Percentiles rank a stretch among this genome's conserved stretches.
Conservation (phyloP, 2,329 filamentous ascomycete species). For the Teratosphaeria destructans region DNA sequence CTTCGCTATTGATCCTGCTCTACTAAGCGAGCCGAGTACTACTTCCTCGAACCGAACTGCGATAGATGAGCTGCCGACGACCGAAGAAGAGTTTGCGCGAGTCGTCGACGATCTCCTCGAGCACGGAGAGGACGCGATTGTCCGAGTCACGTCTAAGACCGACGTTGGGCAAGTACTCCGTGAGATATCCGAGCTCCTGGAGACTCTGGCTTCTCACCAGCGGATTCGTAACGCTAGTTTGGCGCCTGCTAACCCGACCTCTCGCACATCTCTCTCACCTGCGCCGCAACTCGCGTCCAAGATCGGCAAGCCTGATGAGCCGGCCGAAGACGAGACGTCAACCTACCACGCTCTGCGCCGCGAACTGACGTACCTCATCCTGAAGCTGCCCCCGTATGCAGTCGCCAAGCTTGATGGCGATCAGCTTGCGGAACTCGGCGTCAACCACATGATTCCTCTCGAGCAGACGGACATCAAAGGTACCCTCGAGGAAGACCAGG, state of each 20-base stretch:
- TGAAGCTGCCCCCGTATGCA: constrained; percentile 69
- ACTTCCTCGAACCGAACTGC: constrained; percentile 16
- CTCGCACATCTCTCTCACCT: constrained; percentile 40
- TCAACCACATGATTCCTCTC: constrained; percentile 68
- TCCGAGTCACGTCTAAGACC: constrained; percentile 23
- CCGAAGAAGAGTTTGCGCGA: constrained; percentile 23
- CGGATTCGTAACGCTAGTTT: constrained; percentile 65
- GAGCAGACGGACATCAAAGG: constrained; percentile 65
- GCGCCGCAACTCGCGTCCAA: constrained; percentile 50
- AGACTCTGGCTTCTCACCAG: constrained; percentile 68
- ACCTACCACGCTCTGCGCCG: constrained; percentile 65
- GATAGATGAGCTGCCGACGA: background rate
- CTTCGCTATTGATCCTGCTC: constrained; percentile 20
- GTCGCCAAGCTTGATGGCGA: constrained; percentile 80
- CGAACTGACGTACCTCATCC: constrained; percentile 63
- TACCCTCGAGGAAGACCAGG: constrained; percentile 73
- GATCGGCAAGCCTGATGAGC: constrained; percentile 52
- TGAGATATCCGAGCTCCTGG: constrained; percentile 64
- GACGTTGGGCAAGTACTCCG: constrained; percentile 44
- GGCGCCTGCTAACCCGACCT: constrained; percentile 32
- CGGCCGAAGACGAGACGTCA: constrained; percentile 48
- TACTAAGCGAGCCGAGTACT: constrained; percentile 19
- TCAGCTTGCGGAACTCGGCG: constrained; percentile 69
- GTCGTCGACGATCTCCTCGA: constrained; percentile 18
- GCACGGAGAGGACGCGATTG: constrained; percentile 9